Evolutionary conservation across 2,329 filamentous ascomycete species (phyloP).

Genomic region (Triangularia setosa): DNA sequence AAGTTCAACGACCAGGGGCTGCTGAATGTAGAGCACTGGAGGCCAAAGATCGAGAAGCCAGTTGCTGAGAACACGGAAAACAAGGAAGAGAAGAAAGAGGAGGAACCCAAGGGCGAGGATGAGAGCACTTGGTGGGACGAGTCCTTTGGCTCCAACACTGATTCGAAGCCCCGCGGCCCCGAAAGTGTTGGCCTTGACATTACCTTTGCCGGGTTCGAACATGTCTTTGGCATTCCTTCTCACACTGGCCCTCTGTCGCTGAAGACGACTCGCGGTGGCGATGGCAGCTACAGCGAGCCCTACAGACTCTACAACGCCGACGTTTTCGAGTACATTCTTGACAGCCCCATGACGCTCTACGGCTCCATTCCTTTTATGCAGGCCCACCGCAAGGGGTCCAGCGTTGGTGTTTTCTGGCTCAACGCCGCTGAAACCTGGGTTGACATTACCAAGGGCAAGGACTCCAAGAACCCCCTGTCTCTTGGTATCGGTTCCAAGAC

Average conservation of each 20-base stretch:
- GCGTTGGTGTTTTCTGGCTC: constrained; percentile 95
- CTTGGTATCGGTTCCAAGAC: constrained; percentile 66
- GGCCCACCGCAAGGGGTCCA: constrained; percentile 88
- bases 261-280: constrained; percentile 83
- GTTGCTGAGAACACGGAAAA: constrained; percentile 40
- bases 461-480: constrained; percentile 69
- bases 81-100: constrained; percentile 37
- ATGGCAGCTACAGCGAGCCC: constrained; percentile 80
- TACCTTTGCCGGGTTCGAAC: constrained; percentile 82
- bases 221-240: constrained; percentile 92
- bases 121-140: constrained; percentile 99
- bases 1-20: constrained; percentile 87
- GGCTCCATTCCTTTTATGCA: constrained; percentile 98
- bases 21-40: constrained; percentile 94
- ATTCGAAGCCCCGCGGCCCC: constrained; percentile 89
- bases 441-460: constrained; percentile 80
- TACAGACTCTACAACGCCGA: constrained; percentile 96
- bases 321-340: constrained; percentile 95
- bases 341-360: constrained; percentile 98
- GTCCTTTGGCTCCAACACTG: constrained; percentile 89
- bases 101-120: constrained; percentile 54
- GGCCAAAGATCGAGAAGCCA: constrained; percentile 69
- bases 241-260: constrained; percentile 85
- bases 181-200: constrained; percentile 91
- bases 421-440: constrained; percentile 98